These are phyloP conservation scores for Adansonia rubrostipa DNA, from an alignment of 441 rosid genomes.

Conservation along the genomic window DNA sequence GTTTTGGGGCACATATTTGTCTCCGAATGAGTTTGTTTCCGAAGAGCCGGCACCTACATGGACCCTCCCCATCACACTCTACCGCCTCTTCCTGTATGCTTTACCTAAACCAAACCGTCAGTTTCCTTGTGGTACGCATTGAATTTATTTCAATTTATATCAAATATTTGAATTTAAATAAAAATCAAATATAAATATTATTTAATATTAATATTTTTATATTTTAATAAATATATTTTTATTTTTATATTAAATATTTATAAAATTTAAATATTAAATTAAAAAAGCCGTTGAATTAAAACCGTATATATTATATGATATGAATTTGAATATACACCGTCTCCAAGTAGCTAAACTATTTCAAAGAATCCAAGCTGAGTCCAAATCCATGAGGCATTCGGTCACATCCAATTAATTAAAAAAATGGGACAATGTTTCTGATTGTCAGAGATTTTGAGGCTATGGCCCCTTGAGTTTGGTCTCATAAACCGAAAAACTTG, in stretches of 20 bases:
- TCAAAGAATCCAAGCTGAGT: background rate
- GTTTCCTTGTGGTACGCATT: background rate
- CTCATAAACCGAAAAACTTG: slow-evolving; percentile 17
- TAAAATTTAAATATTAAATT: no score
- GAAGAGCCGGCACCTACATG: slow-evolving; percentile 35
- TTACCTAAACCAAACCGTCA: slow-evolving; percentile 19
- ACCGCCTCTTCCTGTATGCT: slow-evolving; percentile 24
- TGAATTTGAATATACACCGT: no score
- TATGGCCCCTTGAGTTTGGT: background rate
- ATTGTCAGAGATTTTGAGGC: slow-evolving; percentile 13
- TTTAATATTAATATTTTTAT: no score
- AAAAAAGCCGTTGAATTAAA: no score
- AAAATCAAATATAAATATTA: no score
- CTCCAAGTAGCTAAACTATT: no score
- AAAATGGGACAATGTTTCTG: background rate
- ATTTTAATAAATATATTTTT: no score
- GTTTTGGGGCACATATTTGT: slow-evolving; percentile 37
- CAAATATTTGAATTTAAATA: no score
- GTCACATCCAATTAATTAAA: background rate
- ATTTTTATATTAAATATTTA: no score
- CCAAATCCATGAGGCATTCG: background rate
- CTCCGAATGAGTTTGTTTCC: slow-evolving; percentile 26
- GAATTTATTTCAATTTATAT: background rate
- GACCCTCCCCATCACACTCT: slow-evolving; percentile 23
- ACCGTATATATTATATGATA: no score